Conservation (phyloP, 805 yeast species). For the Blastobotrys peoriensis region DNA sequence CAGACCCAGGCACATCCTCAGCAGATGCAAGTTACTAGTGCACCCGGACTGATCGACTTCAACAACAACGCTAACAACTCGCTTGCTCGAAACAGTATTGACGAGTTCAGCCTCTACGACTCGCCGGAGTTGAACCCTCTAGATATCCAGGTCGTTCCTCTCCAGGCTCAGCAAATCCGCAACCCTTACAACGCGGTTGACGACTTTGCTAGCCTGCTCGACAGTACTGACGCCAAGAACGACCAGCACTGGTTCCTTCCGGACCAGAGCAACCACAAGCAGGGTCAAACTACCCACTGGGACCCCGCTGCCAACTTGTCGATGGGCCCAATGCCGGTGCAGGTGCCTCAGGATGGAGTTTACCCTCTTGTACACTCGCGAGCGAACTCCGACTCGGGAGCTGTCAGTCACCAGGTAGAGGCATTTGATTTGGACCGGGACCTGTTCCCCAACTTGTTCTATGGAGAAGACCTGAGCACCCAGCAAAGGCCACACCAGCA, state of each 20-base stretch:
- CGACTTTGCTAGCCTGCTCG: not conserved
- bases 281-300: not conserved
- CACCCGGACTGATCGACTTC: not conserved
- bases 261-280: not conserved
- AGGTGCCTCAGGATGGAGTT: slow-evolving; percentile 13
- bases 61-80: not conserved
- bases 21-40: not conserved
- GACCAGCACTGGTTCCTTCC: not conserved
- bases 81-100: not conserved
- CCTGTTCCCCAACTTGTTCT: not conserved
- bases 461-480: not conserved
- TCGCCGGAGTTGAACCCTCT: not conserved
- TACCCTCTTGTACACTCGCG: slow-evolving; percentile 19
- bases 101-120: not conserved
- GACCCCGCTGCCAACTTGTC: not conserved
- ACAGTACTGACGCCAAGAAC: not conserved
- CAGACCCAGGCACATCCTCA: not conserved
- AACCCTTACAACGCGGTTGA: not conserved
- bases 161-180: not conserved
- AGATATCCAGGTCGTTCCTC: not conserved
- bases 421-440: not conserved
- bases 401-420: not conserved
- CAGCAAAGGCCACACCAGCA: too few relatives aligned
- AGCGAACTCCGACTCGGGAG: slow-evolving; percentile 13
- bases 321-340: not conserved